Conservation (phyloP, 352 stramenopile species). For the Phytophthora foliorum region DNA sequence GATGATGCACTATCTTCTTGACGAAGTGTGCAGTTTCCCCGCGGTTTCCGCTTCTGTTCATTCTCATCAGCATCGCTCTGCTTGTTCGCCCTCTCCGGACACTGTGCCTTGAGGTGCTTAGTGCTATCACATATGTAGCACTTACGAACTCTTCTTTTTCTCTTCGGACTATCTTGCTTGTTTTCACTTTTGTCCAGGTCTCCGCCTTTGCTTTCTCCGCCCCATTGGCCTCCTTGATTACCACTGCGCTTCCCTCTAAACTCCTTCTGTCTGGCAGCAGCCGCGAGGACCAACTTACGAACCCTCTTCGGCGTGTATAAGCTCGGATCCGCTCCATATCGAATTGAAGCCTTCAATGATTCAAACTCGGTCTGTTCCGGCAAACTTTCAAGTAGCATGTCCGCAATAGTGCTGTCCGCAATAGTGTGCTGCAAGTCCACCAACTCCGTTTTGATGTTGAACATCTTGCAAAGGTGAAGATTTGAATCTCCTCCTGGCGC, state of each 20-base stretch:
- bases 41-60: slow-evolving; percentile 11
- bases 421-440: slow-evolving; percentile 1
- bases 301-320: slow-evolving; percentile 8
- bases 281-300: background rate
- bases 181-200: slow-evolving; percentile 6
- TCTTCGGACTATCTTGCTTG: background rate
- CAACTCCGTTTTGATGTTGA: slow-evolving; percentile 4
- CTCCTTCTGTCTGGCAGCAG: slow-evolving; percentile 7
- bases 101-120: slow-evolving; percentile 4
- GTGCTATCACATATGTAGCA: slow-evolving; percentile 6
- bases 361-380: slow-evolving; percentile 4
- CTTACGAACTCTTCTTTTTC: background rate
- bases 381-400: slow-evolving; percentile 17
- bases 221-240: background rate
- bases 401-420: slow-evolving; percentile 4
- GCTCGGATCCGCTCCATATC: slow-evolving; percentile 1
- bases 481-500: slow-evolving; percentile 4
- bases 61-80: background rate
- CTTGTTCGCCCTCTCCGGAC: slow-evolving; percentile 10
- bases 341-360: slow-evolving; percentile 5
- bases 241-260: background rate
- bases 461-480: slow-evolving; percentile 19
- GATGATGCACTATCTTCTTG: background rate
- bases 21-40: background rate
- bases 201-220: background rate